Base-by-base conservation (phyloP, 306 rosid species). In the peach (Prunus persica) region DNA sequence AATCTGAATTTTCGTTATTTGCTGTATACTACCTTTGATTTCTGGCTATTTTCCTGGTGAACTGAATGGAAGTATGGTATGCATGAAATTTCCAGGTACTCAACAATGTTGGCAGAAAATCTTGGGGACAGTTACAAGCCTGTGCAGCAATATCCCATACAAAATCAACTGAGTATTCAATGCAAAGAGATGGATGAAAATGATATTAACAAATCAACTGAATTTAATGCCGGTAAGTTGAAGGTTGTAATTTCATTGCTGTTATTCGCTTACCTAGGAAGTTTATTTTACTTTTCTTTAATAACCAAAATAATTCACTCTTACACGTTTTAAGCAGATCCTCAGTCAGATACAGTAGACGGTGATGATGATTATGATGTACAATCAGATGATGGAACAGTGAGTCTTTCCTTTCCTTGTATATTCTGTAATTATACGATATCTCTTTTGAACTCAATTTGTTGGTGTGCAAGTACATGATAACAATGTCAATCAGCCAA, bases 31-130 rank as follows among this genome's bases (percentile, higher is more conserved):
- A 30, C 1, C 20, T 65, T 55, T 56, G 34, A 50, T 41, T 80
- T 83, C 69, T 74, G 60, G 49, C 51, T 27, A 16, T 28, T 25
- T 30, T 47, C 76, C 22, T 1, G 20, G 67, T 32, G n/a, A 73
- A 49, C 61, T 71, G 50, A 54, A 32, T 58, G 71, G 28, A 52
- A 70, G 54, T 77, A 34, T 67, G 43, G 80, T 80, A 50, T 73
- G 51, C 68, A 30, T 67, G 74, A 54, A 84, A 76, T 70, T 80
- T 79, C 79, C 79, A 95, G 98, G 90, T 95, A 95, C 85, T 95
- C 98, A 52, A 90, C 97, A 67, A 92, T 95, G 98, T 84, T 95
- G 84, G 98, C 98, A 8, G 97, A 95, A 82, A 95, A 95, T 90
- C 98, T 95, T 11, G 93, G 87, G 77, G 98, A 95, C 72, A 32